phyloP scores from a whole-genome alignment of 768 basidiomycete genomes.

The Nevesoporus exiguus region DNA sequence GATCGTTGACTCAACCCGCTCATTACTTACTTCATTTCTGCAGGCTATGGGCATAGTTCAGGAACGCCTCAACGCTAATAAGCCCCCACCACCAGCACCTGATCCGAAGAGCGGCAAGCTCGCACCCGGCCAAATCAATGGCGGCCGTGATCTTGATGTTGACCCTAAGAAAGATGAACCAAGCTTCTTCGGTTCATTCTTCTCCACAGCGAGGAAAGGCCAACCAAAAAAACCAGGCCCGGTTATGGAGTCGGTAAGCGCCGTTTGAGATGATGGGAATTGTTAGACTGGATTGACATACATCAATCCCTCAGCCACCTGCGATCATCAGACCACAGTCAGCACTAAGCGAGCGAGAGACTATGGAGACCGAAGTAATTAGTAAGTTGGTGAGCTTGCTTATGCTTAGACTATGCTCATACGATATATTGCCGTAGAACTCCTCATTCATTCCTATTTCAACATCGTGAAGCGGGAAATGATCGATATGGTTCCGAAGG shows the following conservation, averaged over 20 bases:
- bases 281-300: conserved; percentile 4
- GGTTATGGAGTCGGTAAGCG: conserved; percentile 54
- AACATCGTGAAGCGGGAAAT: conserved; percentile 99
- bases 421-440: conserved; percentile 47
- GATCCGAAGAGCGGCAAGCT: conserved; percentile 75
- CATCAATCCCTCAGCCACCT: conserved; percentile 56
- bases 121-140: conserved; percentile 47
- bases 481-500: conserved; percentile 99
- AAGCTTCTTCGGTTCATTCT: conserved; percentile 96
- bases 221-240: conserved; percentile 61
- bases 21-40: conserved; percentile 3
- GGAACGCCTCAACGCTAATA: conserved; percentile 79
- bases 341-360: conserved; percentile 89
- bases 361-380: conserved; percentile 99
- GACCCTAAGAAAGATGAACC: conserved; percentile 85
- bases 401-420: background rate
- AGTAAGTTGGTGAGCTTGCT: conserved; percentile 54
- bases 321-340: conserved; percentile 84
- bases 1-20: background rate
- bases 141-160: conserved; percentile 91
- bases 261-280: conserved; percentile 6
- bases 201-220: conserved; percentile 61
- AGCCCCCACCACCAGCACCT: conserved; percentile 50
- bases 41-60: conserved; percentile 87
- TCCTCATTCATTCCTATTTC: conserved; percentile 95